These are phyloP conservation scores for Pichia sp. DNA, from an alignment of 1,139 yeast species.

Conservation along the genomic window DNA sequence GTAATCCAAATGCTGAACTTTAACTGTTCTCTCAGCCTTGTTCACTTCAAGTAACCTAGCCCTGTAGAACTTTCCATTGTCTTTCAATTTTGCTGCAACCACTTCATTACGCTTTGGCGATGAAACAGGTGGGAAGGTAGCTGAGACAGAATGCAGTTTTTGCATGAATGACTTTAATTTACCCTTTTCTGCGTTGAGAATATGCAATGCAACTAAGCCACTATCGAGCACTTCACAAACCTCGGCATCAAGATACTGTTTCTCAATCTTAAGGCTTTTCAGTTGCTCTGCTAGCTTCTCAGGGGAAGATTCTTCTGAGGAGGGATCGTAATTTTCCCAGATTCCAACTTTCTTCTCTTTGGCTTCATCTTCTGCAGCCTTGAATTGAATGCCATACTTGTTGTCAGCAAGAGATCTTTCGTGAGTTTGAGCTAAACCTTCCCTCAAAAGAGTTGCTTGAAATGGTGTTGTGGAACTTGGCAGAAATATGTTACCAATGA, in stretches of 20 bases:
- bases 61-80: constrained; percentile 56
- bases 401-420: constrained; percentile 61
- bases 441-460: constrained; percentile 55
- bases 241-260: constrained; percentile 56
- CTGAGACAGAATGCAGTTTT: constrained; percentile 40
- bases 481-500: constrained; percentile 65
- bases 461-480: constrained; percentile 54
- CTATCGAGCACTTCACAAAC: constrained; percentile 50
- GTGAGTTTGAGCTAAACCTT: constrained; percentile 65
- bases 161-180: constrained; percentile 43
- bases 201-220: constrained; percentile 56
- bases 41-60: constrained; percentile 54
- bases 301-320: constrained; percentile 27
- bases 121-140: constrained; percentile 21
- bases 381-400: constrained; percentile 48
- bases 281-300: constrained; percentile 29
- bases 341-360: constrained; percentile 52
- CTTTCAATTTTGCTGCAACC: constrained; percentile 55
- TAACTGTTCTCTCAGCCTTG: constrained; percentile 41
- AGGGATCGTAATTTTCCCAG: constrained; percentile 57
- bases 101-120: constrained; percentile 48
- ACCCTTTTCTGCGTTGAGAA: constrained; percentile 38
- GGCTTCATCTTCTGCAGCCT: constrained; percentile 63
- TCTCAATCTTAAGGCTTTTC: constrained; percentile 28
- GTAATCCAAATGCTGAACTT: constrained; percentile 61